Percentiles rank a stretch among this genome's conserved stretches.
Conservation (phyloP, 768 basidiomycete species). For the Terana coerulea region DNA sequence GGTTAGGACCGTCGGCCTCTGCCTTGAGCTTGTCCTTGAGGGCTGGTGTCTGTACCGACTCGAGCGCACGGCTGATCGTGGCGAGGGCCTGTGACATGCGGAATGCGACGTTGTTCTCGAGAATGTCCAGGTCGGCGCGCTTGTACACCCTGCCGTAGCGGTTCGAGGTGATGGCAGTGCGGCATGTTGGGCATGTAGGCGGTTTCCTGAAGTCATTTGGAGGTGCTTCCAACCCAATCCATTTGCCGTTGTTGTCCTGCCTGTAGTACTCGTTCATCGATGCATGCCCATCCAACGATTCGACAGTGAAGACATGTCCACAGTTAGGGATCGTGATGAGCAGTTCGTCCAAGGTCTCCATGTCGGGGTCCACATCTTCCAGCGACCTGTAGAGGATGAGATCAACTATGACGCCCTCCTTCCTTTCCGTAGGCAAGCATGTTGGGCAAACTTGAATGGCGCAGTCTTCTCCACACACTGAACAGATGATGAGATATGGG, state of each 20-base stretch:
- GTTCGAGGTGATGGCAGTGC: slow-evolving; percentile 48
- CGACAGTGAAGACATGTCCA: slow-evolving; percentile 64
- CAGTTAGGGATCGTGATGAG: slow-evolving; percentile 59
- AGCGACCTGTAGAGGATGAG: slow-evolving; percentile 49
- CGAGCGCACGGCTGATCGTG: slow-evolving; percentile 25
- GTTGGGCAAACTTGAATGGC: slow-evolving; percentile 46
- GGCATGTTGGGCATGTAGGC: slow-evolving; percentile 62
- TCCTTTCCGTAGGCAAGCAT: slow-evolving; percentile 40
- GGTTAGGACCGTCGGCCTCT: neutral
- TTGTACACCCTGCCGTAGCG: slow-evolving; percentile 63
- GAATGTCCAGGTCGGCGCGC: slow-evolving; percentile 57
- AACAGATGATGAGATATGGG: neutral
- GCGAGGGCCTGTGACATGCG: slow-evolving; percentile 41
- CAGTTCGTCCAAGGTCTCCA: slow-evolving; percentile 41
- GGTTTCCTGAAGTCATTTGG: slow-evolving; percentile 35
- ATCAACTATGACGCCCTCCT: slow-evolving; percentile 51
- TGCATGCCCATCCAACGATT: slow-evolving; percentile 62
- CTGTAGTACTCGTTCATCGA: slow-evolving; percentile 48
- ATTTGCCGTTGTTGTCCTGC: slow-evolving; percentile 33
- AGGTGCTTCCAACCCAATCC: slow-evolving; percentile 42
- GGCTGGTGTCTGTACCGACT: slow-evolving; percentile 15
- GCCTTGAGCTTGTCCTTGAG: slow-evolving; percentile 9
- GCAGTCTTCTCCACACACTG: slow-evolving; percentile 71
- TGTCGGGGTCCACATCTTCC: slow-evolving; percentile 41
- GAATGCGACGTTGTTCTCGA: slow-evolving; percentile 58